Conservation (phyloP, 2,329 filamentous ascomycete genomes). For the Beauveria sp. region DNA sequence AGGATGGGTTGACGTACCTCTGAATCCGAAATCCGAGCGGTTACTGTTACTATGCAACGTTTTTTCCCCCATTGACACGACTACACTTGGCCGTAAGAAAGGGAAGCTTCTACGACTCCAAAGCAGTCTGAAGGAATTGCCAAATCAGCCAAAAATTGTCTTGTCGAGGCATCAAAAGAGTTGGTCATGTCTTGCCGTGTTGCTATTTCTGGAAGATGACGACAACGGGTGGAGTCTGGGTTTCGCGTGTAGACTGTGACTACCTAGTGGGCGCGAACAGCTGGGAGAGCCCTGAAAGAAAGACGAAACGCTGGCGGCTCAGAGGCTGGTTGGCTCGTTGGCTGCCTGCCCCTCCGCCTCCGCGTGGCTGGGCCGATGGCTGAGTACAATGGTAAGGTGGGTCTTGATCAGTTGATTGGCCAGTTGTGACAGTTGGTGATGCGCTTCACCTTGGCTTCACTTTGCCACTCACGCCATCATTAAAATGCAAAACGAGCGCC, state of each 20-base stretch:
- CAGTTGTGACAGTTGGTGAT: too few relatives aligned
- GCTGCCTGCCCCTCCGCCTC: background rate
- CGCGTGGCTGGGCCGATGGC: background rate
- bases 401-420: background rate
- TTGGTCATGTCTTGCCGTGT: background rate
- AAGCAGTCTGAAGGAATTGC: too few relatives aligned
- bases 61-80: background rate
- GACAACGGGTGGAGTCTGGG: background rate
- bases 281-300: background rate
- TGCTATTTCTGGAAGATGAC: background rate
- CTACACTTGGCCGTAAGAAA: too few relatives aligned
- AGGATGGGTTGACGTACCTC: background rate
- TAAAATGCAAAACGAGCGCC: too few relatives aligned
- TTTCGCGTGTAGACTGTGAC: background rate
- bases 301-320: background rate
- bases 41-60: background rate
- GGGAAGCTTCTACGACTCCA: too few relatives aligned
- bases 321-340: background rate
- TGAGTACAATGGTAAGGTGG: background rate
- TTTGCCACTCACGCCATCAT: too few relatives aligned
- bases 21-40: background rate
- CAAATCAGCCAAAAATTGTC: too few relatives aligned
- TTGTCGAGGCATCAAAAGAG: background rate
- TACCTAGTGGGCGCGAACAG: background rate
- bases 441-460: too few relatives aligned